Evolutionary conservation across 495 filamentous ascomycete species (phyloP), one percentile per base, ranked within the genome.

Genomic region (Sordaria brevicollis): DNA sequence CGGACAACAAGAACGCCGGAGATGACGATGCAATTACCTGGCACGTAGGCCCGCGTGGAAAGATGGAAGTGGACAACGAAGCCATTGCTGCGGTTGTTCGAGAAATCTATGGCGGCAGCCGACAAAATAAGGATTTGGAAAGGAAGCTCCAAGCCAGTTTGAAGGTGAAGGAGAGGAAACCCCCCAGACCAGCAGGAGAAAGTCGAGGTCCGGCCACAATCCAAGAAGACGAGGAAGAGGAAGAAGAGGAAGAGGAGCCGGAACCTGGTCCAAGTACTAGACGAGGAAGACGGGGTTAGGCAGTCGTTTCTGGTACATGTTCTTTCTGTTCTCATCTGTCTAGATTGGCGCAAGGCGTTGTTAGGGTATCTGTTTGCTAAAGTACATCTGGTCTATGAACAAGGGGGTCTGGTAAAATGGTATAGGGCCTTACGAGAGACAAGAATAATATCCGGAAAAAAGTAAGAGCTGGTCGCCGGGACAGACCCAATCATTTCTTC

Each of bases 31-130:
- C 85, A 5, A 85, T 92, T 10, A 91, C 90, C 66, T 97, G 89
- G 81, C 86, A 90, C 70, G 85, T 96, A 33, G 93, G 93, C 3
- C 90, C 92, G 35, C 84, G 95, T 37, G 95, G 93, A 15, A 97
- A 92, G 80, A 82, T 92, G 13, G 95, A 99, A 77, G 89, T 99
- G 36, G 90, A 89, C 3, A 86, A 87, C 67, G 83, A 86, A 35
- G 91, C 89, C 15, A 89, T 96, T 35, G 86, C 88, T 15, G 87
- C 86, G 2, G 75, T 98, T 66, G 88, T 94, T 4, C 85, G 85
- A 68, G 81, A 86, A 68, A 80, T 89, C 35, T 89, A 86, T 78
- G 86, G 83, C 35, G 78, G 80, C 8, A 76, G 77, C 34, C 49
- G 8, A 31, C 13, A 31, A 25, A 82, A 77, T 8, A 80, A 83